Evolutionary conservation across 2,329 filamentous ascomycete genomes (phyloP).

Genomic region (Sporothrix phasma): DNA sequence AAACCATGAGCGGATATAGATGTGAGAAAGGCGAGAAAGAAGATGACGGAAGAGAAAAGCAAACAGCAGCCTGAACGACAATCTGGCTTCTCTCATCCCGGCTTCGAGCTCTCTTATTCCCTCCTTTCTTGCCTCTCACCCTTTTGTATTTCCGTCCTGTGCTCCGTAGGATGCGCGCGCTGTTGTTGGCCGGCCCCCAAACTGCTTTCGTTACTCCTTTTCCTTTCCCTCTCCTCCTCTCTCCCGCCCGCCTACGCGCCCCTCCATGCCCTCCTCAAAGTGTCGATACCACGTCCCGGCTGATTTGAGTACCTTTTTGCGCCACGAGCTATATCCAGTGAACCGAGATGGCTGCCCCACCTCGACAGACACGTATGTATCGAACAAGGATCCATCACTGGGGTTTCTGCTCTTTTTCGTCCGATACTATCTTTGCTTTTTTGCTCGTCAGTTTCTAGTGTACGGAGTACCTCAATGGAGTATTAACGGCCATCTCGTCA

Average conservation of each 20-base stretch:
- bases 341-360: not conserved
- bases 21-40: not conserved
- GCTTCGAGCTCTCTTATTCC: no score
- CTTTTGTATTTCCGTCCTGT: not conserved
- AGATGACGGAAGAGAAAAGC: not conserved
- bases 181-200: not conserved
- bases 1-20: not conserved
- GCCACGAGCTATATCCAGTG: not conserved
- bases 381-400: not conserved
- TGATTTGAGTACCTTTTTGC: constrained; percentile 3
- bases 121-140: not conserved
- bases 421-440: no score
- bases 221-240: not conserved
- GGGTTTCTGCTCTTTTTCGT: not conserved
- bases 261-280: not conserved
- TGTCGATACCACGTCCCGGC: not conserved
- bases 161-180: not conserved
- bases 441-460: not conserved
- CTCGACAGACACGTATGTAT: not conserved
- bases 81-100: no score
- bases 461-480: no score
- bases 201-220: not conserved
- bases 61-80: not conserved
- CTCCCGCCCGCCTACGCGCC: not conserved
- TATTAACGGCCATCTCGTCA: constrained; percentile 3